A percentile compares a stretch with the other conserved stretches of the same genome.
These are phyloP conservation scores for Pseudogymnoascus sp. DNA, from an alignment of 2,329 filamentous ascomycete genomes.

Conservation along the genomic window DNA sequence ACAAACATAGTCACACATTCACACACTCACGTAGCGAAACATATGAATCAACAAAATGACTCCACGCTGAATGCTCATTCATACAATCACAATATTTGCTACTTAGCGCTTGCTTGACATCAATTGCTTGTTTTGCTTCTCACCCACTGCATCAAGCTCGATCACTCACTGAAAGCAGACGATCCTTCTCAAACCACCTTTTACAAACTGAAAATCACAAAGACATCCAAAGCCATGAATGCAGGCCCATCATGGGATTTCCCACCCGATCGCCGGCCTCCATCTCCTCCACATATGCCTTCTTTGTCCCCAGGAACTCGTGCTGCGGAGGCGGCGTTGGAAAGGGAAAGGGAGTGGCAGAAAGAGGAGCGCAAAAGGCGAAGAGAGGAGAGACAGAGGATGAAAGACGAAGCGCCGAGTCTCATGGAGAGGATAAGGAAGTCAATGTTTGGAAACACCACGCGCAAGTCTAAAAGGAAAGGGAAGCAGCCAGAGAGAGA, in stretches of 20 bases:
- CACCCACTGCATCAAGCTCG: neutral
- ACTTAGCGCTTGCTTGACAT: neutral
- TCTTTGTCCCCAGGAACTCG: neutral
- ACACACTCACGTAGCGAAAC: neutral
- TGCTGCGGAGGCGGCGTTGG: neutral
- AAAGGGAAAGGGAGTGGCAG: neutral
- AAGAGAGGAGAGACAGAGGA: neutral
- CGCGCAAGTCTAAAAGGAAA: neutral
- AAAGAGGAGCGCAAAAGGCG: neutral
- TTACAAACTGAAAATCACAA: neutral
- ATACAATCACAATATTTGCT: neutral
- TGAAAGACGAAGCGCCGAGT: neutral
- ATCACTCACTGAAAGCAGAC: neutral
- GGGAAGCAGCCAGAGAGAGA: neutral
- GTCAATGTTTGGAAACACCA: neutral
- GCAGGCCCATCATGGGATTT: neutral
- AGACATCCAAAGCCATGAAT: neutral
- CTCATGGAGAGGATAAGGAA: neutral
- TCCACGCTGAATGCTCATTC: neutral
- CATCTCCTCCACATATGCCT: neutral
- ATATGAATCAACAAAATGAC: neutral
- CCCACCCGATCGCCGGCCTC: neutral
- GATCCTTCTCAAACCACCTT: neutral
- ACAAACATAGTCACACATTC: neutral
- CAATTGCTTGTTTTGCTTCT: neutral